Percentiles rank a stretch among this genome's conserved stretches.
Evolutionary conservation across 805 yeast genomes (phyloP).

Genomic region (Tetrapisispora iriomotensis): DNA sequence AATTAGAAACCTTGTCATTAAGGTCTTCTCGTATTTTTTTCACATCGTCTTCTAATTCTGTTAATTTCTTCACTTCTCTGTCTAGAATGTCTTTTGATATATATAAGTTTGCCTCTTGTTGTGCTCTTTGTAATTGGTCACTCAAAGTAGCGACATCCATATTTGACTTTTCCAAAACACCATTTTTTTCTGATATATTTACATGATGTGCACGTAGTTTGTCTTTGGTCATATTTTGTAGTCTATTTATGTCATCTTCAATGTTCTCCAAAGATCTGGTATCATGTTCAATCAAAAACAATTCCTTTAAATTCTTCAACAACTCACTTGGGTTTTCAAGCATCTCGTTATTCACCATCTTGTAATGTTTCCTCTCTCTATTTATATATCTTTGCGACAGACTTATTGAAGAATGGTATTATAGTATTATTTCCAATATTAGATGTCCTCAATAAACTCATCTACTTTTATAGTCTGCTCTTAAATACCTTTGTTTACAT

Average conservation of each 20-base stretch:
- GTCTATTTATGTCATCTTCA: constrained; percentile 9
- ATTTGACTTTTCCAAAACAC: constrained; percentile 6
- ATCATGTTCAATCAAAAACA: constrained; percentile 22
- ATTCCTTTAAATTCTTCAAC: constrained; percentile 17
- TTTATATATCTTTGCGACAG: too few relatives aligned
- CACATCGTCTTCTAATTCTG: constrained; percentile 15
- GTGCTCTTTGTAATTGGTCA: constrained; percentile 7
- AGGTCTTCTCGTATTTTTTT: constrained; percentile 13
- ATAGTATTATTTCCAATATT: too few relatives aligned
- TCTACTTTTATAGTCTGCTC: too few relatives aligned
- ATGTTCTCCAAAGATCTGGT: constrained; percentile 10
- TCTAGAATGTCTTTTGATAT: constrained; percentile 10
- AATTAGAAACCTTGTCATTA: constrained; percentile 12
- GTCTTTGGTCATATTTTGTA: constrained; percentile 5
- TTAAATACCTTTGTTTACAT: too few relatives aligned
- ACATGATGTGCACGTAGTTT: constrained; percentile 5
- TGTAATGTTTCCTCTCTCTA: too few relatives aligned
- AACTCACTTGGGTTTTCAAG: constrained; percentile 18
- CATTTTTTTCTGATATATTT: constrained; percentile 6
- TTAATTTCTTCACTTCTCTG: constrained; percentile 19
- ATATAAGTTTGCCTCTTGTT: constrained; percentile 11
- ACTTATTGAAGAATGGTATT: too few relatives aligned
- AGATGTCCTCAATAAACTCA: too few relatives aligned
- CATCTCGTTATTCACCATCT: neutral
- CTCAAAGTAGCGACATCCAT: constrained; percentile 5